These are phyloP conservation scores for Escallonia herrerae DNA, from an alignment of 129 eudicot species.

Conservation along the genomic window DNA sequence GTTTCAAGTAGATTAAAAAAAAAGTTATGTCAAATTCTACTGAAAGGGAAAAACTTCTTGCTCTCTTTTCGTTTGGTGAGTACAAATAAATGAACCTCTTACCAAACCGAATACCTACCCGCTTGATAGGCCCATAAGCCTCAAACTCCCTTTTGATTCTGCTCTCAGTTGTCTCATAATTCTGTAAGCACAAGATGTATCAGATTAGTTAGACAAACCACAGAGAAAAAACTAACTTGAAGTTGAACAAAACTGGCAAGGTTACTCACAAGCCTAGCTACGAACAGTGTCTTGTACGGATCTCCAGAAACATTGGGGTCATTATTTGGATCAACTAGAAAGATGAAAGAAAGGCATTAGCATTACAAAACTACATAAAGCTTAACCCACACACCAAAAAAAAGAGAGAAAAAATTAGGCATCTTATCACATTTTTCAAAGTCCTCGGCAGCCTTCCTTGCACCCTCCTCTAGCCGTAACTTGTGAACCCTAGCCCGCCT, in stretches of 20 bases:
- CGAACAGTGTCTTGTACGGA: constrained; percentile 92
- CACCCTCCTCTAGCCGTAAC: constrained; percentile 86
- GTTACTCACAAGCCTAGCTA: constrained; percentile 80
- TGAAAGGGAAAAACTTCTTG: too few species aligned
- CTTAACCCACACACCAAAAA: background rate
- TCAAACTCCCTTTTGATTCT: constrained; percentile 99
- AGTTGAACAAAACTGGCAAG: constrained; percentile 5
- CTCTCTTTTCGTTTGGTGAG: background rate
- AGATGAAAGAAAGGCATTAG: background rate
- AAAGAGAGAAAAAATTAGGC: background rate
- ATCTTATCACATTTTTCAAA: constrained; percentile 66
- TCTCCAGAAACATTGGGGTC: constrained; percentile 95
- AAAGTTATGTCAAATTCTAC: background rate
- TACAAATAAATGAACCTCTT: constrained; percentile 38
- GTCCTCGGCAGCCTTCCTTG: constrained; percentile 91
- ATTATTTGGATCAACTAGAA: constrained; percentile 74
- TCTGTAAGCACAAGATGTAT: constrained; percentile 39
- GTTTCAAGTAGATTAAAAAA: background rate
- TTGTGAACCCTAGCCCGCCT: constrained; percentile 78
- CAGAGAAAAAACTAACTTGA: constrained; percentile 5
- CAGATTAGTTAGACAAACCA: constrained; percentile 4
- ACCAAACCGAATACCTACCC: constrained; percentile 99
- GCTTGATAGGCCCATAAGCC: constrained; percentile 98
- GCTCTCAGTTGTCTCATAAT: constrained; percentile 97
- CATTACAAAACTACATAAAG: background rate